These are phyloP conservation scores for Candida easanensis DNA, from an alignment of 805 yeast species.

Conservation along the genomic window DNA sequence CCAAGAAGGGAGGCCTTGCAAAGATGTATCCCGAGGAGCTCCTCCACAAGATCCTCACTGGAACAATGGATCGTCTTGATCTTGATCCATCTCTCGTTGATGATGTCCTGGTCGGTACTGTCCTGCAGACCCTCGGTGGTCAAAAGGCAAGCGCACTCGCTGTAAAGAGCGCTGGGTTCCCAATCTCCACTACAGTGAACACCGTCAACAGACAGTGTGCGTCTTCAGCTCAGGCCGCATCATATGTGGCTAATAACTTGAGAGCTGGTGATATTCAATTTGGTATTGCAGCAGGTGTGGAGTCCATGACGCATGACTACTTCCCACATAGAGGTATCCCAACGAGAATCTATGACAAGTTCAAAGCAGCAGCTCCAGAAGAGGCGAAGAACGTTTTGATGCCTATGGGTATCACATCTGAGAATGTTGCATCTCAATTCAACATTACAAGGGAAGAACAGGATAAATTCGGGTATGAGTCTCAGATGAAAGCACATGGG, in stretches of 20 bases:
- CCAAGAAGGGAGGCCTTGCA: constrained; percentile 77
- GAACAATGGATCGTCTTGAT: constrained; percentile 50
- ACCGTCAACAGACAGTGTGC: constrained; percentile 91
- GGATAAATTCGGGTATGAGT: constrained; percentile 80
- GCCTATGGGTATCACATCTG: constrained; percentile 94
- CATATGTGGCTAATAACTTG: constrained; percentile 81
- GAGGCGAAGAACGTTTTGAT: constrained; percentile 68
- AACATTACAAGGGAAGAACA: constrained; percentile 63
- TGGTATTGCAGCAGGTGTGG: constrained; percentile 88
- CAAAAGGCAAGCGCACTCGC: constrained; percentile 91
- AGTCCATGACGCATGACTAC: constrained; percentile 77
- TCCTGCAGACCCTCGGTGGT: constrained; percentile 84
- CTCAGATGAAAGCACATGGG: constrained; percentile 76
- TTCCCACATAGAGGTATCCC: constrained; percentile 65
- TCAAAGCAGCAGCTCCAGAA: constrained; percentile 35
- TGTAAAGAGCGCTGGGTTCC: constrained; percentile 80
- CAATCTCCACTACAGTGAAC: constrained; percentile 67
- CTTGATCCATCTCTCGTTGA: constrained; percentile 57
- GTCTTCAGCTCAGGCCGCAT: constrained; percentile 84
- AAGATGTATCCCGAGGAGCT: constrained; percentile 78
- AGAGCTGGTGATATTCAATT: constrained; percentile 77
- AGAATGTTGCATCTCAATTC: constrained; percentile 73
- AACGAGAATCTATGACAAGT: constrained; percentile 37
- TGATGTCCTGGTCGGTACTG: constrained; percentile 85
- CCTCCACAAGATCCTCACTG: constrained; percentile 58